Evolutionary conservation across 208 protist genomes (phyloP).

Genomic region (Leishmania tarentolae): DNA sequence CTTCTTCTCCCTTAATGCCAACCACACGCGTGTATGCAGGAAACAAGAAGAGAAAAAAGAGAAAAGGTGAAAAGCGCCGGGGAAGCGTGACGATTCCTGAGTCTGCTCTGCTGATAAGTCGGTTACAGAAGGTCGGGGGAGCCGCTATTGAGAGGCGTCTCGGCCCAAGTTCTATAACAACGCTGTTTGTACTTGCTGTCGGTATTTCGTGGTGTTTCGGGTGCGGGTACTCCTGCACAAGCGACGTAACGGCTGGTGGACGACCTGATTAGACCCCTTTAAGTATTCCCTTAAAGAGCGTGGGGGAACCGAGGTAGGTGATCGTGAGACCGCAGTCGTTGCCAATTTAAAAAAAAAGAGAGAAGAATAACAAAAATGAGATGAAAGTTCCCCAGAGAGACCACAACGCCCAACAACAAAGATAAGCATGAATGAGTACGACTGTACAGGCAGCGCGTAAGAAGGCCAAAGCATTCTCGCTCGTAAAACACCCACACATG

Average conservation of each 20-base stretch:
- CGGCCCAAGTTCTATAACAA: background rate
- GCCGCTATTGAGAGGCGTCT: background rate
- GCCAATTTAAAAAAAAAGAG: slow-evolving; percentile 7
- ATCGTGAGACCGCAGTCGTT: background rate
- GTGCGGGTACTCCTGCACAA: background rate
- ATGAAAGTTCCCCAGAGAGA: background rate
- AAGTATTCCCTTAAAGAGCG: background rate
- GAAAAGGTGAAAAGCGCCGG: background rate
- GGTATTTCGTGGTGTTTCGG: background rate
- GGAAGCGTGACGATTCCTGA: background rate
- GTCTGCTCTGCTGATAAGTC: background rate
- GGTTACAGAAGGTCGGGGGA: background rate
- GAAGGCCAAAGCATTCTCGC: background rate
- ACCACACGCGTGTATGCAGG: background rate
- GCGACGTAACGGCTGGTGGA: background rate
- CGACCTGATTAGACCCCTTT: background rate
- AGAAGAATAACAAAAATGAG: background rate
- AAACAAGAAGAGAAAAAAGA: background rate
- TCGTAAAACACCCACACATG: background rate
- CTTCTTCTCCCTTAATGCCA: background rate
- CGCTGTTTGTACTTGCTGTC: background rate
- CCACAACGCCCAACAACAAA: background rate
- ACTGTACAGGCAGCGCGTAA: background rate
- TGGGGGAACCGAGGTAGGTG: background rate
- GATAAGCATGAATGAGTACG: background rate